Conservation (phyloP, 768 basidiomycete species). For the Leucosporidium scottii region DNA sequence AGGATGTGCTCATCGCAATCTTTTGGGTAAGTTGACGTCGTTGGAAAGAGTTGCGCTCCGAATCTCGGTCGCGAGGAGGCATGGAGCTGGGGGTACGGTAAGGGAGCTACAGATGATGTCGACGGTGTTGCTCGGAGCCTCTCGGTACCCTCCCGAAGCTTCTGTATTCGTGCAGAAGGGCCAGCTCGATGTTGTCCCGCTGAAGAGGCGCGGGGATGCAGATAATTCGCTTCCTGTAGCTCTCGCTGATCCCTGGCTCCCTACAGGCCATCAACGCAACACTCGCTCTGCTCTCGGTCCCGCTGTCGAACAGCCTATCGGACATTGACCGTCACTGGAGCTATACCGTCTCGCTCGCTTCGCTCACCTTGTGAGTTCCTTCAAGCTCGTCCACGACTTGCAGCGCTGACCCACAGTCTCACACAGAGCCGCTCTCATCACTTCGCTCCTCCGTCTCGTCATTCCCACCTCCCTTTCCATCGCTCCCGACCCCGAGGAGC, state of each 20-base stretch:
- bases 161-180: too few relatives aligned
- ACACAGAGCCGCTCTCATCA: neutral
- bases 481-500: slow-evolving; percentile 2
- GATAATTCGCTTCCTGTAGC: too few relatives aligned
- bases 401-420: neutral
- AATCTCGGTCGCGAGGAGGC: too few relatives aligned
- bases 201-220: too few relatives aligned
- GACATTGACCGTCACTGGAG: slow-evolving; percentile 21
- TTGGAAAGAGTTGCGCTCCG: neutral
- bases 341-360: slow-evolving; percentile 16
- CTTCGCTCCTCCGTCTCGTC: slow-evolving; percentile 21
- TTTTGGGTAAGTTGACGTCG: slow-evolving; percentile 12
- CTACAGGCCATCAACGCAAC: slow-evolving; percentile 5
- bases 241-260: neutral
- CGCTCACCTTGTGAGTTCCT: slow-evolving; percentile 2
- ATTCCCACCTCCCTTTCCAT: slow-evolving; percentile 17
- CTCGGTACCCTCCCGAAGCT: too few relatives aligned
- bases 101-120: too few relatives aligned
- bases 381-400: neutral
- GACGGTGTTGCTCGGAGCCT: too few relatives aligned
- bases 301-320: slow-evolving; percentile 2
- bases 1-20: neutral
- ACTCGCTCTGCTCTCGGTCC: slow-evolving; percentile 12
- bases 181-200: too few relatives aligned
- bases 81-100: too few relatives aligned